These are phyloP conservation scores for Hypoxylon sp. DNA, from an alignment of 2,329 filamentous ascomycete genomes.

Conservation along the genomic window DNA sequence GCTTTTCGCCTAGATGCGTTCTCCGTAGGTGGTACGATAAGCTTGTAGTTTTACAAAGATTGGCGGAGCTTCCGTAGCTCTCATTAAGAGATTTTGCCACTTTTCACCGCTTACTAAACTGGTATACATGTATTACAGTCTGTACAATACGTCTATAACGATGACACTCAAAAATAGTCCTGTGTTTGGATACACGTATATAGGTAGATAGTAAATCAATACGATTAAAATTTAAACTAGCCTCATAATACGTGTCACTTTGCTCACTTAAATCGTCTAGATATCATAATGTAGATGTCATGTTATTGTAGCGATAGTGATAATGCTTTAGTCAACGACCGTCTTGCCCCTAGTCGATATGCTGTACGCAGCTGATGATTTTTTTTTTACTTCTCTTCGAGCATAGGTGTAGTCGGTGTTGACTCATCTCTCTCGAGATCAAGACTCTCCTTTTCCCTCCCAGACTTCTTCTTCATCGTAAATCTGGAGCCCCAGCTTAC, in stretches of 20 bases:
- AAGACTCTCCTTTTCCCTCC: slow-evolving; percentile 64
- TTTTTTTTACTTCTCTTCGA: slow-evolving; percentile 37
- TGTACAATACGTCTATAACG: background rate
- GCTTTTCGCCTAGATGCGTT: background rate
- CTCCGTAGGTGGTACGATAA: slow-evolving; percentile 9
- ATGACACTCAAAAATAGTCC: background rate
- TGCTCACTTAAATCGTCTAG: slow-evolving; percentile 1
- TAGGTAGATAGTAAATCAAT: background rate
- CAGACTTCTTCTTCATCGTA: slow-evolving; percentile 66
- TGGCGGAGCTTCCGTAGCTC: slow-evolving; percentile 25
- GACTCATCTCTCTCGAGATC: slow-evolving; percentile 57
- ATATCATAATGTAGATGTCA: no score
- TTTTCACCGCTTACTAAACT: slow-evolving; percentile 36
- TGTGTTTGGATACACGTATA: no score
- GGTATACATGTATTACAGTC: background rate
- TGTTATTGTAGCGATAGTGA: no score
- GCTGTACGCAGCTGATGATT: no score
- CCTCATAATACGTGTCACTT: background rate
- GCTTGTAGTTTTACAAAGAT: slow-evolving; percentile 4
- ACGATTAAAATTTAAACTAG: background rate
- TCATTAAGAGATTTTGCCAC: slow-evolving; percentile 37
- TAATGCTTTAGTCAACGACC: slow-evolving; percentile 12
- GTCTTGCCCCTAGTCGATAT: background rate
- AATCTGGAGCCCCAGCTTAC: slow-evolving; percentile 60
- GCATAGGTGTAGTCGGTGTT: slow-evolving; percentile 35